phyloP scores from a whole-genome alignment of 2,329 filamentous ascomycete genomes.

The Cadophora luteo-olivacea region DNA sequence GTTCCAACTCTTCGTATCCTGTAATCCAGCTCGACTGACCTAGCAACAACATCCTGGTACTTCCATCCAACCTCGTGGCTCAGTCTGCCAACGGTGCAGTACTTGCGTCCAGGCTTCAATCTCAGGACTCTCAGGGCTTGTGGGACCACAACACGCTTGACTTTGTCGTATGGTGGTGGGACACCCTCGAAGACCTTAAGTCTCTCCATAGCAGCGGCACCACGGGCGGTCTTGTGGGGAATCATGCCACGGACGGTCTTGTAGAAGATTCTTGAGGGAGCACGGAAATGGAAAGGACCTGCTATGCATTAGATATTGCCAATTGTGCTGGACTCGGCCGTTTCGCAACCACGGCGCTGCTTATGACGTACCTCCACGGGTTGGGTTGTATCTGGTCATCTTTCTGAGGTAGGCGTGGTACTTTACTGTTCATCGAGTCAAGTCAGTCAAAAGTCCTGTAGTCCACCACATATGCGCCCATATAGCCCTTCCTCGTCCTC shows the following conservation, averaged over 20 bases:
- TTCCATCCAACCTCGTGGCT: conserved; percentile 99
- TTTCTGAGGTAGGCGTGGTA: conserved; percentile 99
- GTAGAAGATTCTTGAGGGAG: conserved; percentile 99
- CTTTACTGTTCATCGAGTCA: conserved; percentile 77
- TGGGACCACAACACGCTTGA: conserved; percentile 99
- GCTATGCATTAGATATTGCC: conserved; percentile 46
- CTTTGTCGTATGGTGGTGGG: conserved; percentile 98
- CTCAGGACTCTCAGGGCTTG: conserved; percentile 96
- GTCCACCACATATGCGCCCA: conserved; percentile 25
- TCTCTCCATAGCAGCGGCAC: conserved; percentile 94
- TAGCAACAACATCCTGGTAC: conserved; percentile 98
- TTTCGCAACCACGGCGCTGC: conserved; percentile 1
- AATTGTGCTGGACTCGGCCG: conserved; percentile 11
- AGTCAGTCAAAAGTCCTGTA: conserved; percentile 52
- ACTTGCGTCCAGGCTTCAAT: conserved; percentile 99
- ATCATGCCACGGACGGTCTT: conserved; percentile 99
- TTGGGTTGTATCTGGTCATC: conserved; percentile 99
- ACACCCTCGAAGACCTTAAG: conserved; percentile 99
- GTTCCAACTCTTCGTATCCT: conserved; percentile 23
- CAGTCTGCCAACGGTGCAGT: conserved; percentile 98
- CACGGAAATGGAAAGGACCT: conserved; percentile 99
- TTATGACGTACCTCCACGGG: conserved; percentile 77
- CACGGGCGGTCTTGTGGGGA: conserved; percentile 99
- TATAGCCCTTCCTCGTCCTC: conserved; percentile 21
- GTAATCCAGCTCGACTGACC: conserved; percentile 65